Evolutionary conservation across 306 rosid species (phyloP).

Genomic region (Canavalia gladiata): DNA sequence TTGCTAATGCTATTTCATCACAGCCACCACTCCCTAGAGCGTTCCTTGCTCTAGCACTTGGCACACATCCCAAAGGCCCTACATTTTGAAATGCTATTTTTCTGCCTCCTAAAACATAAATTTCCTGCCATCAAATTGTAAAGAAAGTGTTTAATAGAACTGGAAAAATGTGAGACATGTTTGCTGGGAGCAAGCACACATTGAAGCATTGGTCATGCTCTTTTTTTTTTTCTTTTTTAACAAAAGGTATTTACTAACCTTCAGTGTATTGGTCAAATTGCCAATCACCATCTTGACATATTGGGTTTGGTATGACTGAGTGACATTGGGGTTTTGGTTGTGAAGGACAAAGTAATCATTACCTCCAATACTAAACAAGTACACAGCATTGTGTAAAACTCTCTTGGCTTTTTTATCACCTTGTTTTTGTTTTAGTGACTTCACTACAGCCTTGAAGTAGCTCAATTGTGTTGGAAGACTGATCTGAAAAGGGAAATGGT

Average conservation of each 20-base stretch:
- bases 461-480: constrained; percentile 48
- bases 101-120: constrained; percentile 43
- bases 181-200: not conserved
- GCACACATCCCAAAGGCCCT: constrained; percentile 44
- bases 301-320: constrained; percentile 29
- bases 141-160: not conserved
- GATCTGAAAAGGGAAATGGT: constrained; percentile 43
- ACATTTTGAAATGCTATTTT: constrained; percentile 42
- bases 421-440: constrained; percentile 35
- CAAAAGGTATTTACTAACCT: constrained; percentile 33
- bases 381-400: constrained; percentile 49
- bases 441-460: constrained; percentile 48
- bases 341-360: constrained; percentile 51
- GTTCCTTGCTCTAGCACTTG: constrained; percentile 10
- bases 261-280: constrained; percentile 46
- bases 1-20: not conserved
- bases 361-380: constrained; percentile 54
- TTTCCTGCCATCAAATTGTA: constrained; percentile 36
- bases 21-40: constrained; percentile 12
- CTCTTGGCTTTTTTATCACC: constrained; percentile 47
- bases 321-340: constrained; percentile 39
- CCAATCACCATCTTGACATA: constrained; percentile 51
- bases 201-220: not conserved
- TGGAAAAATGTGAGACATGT: not conserved
- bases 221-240: not conserved